phyloP scores from a whole-genome alignment of 2,329 filamentous ascomycete species.

The Xylariaceae sp. region DNA sequence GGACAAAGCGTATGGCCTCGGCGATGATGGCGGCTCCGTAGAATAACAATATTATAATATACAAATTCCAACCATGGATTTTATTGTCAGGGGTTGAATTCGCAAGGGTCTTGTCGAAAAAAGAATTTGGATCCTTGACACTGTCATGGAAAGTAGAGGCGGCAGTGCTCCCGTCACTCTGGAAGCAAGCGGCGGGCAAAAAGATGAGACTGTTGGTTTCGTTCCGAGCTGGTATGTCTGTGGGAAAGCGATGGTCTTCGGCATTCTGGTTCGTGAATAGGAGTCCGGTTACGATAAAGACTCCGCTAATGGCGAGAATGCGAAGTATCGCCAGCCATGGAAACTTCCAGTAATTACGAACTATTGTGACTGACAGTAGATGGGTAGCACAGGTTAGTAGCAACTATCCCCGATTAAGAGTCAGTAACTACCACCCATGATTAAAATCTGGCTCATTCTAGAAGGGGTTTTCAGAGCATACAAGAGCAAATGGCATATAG shows the following conservation, averaged over 20 bases:
- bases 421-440: slow-evolving; percentile 1
- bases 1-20: slow-evolving; percentile 31
- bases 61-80: slow-evolving; percentile 37
- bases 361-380: slow-evolving; percentile 43
- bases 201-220: slow-evolving; percentile 35
- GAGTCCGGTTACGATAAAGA: slow-evolving; percentile 42
- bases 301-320: slow-evolving; percentile 36
- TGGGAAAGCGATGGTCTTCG: slow-evolving; percentile 34
- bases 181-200: slow-evolving; percentile 43
- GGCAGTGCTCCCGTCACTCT: slow-evolving; percentile 22
- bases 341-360: slow-evolving; percentile 44
- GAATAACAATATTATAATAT: slow-evolving; percentile 34
- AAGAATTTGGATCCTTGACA: slow-evolving; percentile 21
- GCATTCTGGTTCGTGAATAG: slow-evolving; percentile 42
- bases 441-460: not conserved
- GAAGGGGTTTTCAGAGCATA: not conserved
- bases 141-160: slow-evolving; percentile 23
- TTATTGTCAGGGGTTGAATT: slow-evolving; percentile 28
- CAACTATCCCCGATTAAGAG: slow-evolving; percentile 28
- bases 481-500: not conserved
- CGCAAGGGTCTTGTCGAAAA: slow-evolving; percentile 27
- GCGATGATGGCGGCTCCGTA: slow-evolving; percentile 33
- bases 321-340: slow-evolving; percentile 39
- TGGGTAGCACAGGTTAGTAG: slow-evolving; percentile 46
- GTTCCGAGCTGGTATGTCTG: slow-evolving; percentile 32